Conservation (phyloP, 202 grass and related monocot genomes). For the Dendrocalamus latiflorus region DNA sequence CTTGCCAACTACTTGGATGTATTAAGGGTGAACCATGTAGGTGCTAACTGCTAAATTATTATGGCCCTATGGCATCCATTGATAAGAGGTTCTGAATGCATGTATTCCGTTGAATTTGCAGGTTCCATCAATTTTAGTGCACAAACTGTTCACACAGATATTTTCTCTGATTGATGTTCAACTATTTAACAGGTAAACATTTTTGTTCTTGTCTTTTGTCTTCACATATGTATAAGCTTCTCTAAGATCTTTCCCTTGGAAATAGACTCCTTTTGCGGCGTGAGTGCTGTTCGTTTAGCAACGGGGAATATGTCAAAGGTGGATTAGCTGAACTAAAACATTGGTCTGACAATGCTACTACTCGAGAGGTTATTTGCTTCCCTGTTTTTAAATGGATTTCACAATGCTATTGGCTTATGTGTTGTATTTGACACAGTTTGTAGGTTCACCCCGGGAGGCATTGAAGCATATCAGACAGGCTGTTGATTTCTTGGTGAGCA, state of each 20-base stretch:
- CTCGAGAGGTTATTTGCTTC: constrained; percentile 58
- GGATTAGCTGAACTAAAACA: constrained; percentile 78
- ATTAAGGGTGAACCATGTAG: constrained; percentile 74
- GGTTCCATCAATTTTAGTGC: constrained; percentile 78
- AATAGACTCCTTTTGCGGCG: constrained; percentile 82
- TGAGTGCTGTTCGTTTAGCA: constrained; percentile 92
- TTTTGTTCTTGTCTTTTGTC: constrained; percentile 20
- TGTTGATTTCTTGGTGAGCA: constrained; percentile 77
- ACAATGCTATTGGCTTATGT: constrained; percentile 24
- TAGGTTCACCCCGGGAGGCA: constrained; percentile 69
- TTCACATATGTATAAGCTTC: constrained; percentile 22
- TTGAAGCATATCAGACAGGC: constrained; percentile 83
- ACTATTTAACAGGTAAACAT: constrained; percentile 83
- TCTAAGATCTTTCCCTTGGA: constrained; percentile 34
- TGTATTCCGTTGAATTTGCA: constrained; percentile 37
- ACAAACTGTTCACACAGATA: constrained; percentile 82
- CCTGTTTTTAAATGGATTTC: constrained; percentile 22
- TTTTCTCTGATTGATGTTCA: constrained; percentile 85
- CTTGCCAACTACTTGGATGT: constrained; percentile 65
- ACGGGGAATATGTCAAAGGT: constrained; percentile 86
- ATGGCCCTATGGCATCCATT: constrained; percentile 21
- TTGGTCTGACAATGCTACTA: constrained; percentile 78
- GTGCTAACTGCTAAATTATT: constrained; percentile 32
- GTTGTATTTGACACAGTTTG: constrained; percentile 57
- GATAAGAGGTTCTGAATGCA: constrained; percentile 12